Evolutionary conservation across 331 rosid species (phyloP).

Genomic region (Saraca asoca): DNA sequence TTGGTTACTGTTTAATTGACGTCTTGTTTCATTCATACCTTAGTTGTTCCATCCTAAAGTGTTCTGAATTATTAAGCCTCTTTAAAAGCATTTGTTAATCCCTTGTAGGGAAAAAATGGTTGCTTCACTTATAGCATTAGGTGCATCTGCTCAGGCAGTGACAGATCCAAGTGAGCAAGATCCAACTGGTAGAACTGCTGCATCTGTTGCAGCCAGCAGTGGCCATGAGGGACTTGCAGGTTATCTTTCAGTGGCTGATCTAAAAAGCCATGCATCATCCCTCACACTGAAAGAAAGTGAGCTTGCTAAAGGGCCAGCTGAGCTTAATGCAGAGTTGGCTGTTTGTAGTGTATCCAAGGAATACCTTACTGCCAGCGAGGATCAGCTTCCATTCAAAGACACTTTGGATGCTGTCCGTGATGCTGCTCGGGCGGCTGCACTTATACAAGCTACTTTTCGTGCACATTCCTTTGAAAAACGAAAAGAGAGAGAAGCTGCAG

Average conservation of each 20-base stretch:
- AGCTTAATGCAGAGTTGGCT: slow-evolving; percentile 69
- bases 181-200: slow-evolving; percentile 81
- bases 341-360: slow-evolving; percentile 53
- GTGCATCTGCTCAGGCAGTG: slow-evolving; percentile 97
- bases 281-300: slow-evolving; percentile 78
- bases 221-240: slow-evolving; percentile 97
- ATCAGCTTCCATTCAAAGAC: slow-evolving; percentile 56
- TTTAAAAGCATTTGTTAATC: slow-evolving; percentile 27
- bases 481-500: slow-evolving; percentile 47
- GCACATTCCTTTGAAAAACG: slow-evolving; percentile 74
- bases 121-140: slow-evolving; percentile 79
- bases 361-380: slow-evolving; percentile 49
- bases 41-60: slow-evolving; percentile 24
- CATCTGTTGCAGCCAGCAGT: slow-evolving; percentile 66
- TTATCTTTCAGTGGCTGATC: slow-evolving; percentile 82
- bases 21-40: slow-evolving; percentile 21
- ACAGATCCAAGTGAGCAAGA: slow-evolving; percentile 82
- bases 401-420: slow-evolving; percentile 84
- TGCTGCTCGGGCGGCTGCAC: slow-evolving; percentile 90
- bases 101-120: slow-evolving; percentile 82
- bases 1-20: slow-evolving; percentile 4
- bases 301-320: slow-evolving; percentile 64
- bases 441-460: slow-evolving; percentile 90
- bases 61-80: slow-evolving; percentile 23
- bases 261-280: slow-evolving; percentile 84